phyloP scores from a whole-genome alignment of 176 grass and related monocot genomes.

The Oryza coarctata region DNA sequence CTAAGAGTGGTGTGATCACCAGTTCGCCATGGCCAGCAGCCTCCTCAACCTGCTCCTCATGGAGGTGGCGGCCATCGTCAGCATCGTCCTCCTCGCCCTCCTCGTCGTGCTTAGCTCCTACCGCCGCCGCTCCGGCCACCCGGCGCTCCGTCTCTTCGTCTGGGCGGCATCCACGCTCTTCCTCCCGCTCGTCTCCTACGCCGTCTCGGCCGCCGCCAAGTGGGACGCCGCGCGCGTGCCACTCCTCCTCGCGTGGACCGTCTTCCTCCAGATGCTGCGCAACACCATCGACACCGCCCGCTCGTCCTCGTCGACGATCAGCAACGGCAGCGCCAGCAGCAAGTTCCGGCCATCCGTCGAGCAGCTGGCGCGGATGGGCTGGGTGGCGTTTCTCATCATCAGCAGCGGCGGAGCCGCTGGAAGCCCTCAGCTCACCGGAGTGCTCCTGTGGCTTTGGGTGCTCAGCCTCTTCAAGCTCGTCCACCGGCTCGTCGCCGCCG shows the following conservation, averaged over 20 bases:
- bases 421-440: constrained; percentile 40
- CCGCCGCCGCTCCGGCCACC: constrained; percentile 47
- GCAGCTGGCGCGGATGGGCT: constrained; percentile 54
- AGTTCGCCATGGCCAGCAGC: constrained; percentile 33
- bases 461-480: constrained; percentile 51
- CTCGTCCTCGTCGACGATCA: constrained; percentile 23
- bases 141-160: constrained; percentile 48
- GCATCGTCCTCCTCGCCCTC: constrained; percentile 39
- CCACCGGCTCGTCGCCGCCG: constrained; percentile 44
- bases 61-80: constrained; percentile 48
- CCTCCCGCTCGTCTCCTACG: constrained; percentile 54
- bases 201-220: constrained; percentile 36
- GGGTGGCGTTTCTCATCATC: constrained; percentile 56
- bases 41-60: constrained; percentile 46
- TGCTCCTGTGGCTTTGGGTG: constrained; percentile 57
- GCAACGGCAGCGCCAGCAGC: constrained; percentile 13
- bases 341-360: constrained; percentile 52
- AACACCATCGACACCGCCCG: constrained; percentile 54
- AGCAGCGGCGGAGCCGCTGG: constrained; percentile 38
- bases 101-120: constrained; percentile 43
- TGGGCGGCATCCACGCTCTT: constrained; percentile 50
- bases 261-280: constrained; percentile 57
- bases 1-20: not conserved
- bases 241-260: constrained; percentile 51
- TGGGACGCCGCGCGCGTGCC: constrained; percentile 34